Base-by-base conservation (phyloP, 345 rosid genomes). In the Arabidopsis suecica region DNA sequence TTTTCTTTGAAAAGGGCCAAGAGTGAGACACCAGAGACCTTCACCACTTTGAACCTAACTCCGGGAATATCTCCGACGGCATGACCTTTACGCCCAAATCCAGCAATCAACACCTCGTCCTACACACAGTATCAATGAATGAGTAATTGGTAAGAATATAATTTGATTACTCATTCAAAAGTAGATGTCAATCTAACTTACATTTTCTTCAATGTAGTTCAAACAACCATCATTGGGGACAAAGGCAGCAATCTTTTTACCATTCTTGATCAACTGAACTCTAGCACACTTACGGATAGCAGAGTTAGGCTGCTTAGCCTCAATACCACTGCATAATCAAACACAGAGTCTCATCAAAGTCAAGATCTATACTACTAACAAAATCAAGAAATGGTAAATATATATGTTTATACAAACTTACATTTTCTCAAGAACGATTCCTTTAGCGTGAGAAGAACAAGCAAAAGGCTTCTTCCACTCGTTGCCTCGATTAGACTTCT, bases 261-360 rank as follows among this genome's bases (percentile, higher is more conserved):
- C 96, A 25, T 94, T 94, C 78, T 94, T 94, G 81, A 94, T 94
- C 45, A 91, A 73, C 78, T 94, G 99, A 74, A 91, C 99, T 63
- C 97, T 82, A 59, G 97, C 97, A 84, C 97, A 94, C 54, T 94
- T 91, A 60, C 97, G 81, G 80, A 94, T 94, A 49, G 97, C 99
- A 83, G 99, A 94, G 84, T 94, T 94, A 5, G 99, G 99, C 89
- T 90, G 97, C 86, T 94, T 94, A 48, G 97, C 99, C 75, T 92
- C 96, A 83, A 90, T 92, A 69, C 99, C 97, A 10, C 97, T 91
- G 89, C 79, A 40, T 28, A 44, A 44, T 13, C 13, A 25, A 62
- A 63, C 53, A 63, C 7, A 62, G 14, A 44, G 20, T 42, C 51
- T 2, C 37, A 13, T 42, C 3, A 25, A 13, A 4, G 22, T 25